A percentile compares a stretch with the other conserved stretches of the same genome.
Conservation (phyloP, 768 basidiomycete species). For the Naematelia encephala region DNA sequence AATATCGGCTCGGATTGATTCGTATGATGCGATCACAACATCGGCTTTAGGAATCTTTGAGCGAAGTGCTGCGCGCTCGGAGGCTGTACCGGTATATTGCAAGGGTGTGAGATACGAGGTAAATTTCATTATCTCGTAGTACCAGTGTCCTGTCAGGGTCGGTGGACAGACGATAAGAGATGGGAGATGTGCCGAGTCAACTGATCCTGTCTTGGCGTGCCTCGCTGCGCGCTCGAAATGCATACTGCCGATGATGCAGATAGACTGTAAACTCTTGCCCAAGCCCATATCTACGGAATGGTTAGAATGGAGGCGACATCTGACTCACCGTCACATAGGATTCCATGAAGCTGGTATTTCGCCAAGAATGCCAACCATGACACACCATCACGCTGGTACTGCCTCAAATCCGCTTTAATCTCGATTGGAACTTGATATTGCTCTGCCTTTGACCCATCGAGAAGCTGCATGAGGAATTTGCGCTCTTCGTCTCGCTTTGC, state of each 20-base stretch:
- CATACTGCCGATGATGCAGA: constrained; percentile 92
- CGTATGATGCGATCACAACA: constrained; percentile 95
- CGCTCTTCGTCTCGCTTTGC: constrained; percentile 82
- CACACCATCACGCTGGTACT: constrained; percentile 97
- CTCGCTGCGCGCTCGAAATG: constrained; percentile 78
- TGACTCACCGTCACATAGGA: constrained; percentile 94
- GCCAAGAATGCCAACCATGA: constrained; percentile 98
- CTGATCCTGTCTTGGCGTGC: constrained; percentile 63
- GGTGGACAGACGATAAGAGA: constrained; percentile 96
- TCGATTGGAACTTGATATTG: constrained; percentile 78
- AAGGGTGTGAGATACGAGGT: constrained; percentile 76
- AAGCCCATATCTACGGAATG: constrained; percentile 83
- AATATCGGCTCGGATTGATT: constrained; percentile 94
- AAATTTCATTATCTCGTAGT: constrained; percentile 94
- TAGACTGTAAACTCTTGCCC: constrained; percentile 95
- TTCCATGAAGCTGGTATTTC: constrained; percentile 95
- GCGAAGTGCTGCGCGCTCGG: constrained; percentile 70
- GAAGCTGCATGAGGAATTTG: constrained; percentile 84
- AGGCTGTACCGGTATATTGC: constrained; percentile 81
- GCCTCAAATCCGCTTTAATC: constrained; percentile 90
- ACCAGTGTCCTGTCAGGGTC: constrained; percentile 97
- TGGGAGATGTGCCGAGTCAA: constrained; percentile 79
- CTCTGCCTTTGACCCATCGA: constrained; percentile 93
- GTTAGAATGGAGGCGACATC: too few relatives aligned
- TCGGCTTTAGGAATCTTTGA: constrained; percentile 68